phyloP scores from a whole-genome alignment of 768 basidiomycete species.

The Paxillus ammoniavirescens region DNA sequence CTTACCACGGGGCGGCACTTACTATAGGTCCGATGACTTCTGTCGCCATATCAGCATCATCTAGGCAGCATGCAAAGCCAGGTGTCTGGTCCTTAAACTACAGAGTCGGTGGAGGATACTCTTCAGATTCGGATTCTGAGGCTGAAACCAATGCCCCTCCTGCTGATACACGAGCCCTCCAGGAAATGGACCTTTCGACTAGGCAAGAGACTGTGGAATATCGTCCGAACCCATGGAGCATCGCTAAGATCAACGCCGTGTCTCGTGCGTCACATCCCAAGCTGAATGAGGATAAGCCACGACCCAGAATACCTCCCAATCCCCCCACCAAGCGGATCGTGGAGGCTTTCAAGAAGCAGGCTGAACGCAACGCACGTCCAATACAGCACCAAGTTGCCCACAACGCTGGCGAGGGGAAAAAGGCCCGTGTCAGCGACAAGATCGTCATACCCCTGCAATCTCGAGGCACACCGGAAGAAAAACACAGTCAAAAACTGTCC shows the following conservation, averaged over 20 bases:
- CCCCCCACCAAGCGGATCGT: slow-evolving; percentile 35
- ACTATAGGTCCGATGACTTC: neutral
- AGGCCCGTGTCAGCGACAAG: neutral
- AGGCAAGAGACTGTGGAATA: slow-evolving; percentile 62
- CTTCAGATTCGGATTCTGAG: slow-evolving; percentile 18
- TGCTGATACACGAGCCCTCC: slow-evolving; percentile 31
- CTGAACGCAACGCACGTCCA: slow-evolving; percentile 12
- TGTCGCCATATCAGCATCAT: neutral
- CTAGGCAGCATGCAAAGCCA: neutral
- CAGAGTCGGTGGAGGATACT: slow-evolving; percentile 8
- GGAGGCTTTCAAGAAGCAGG: slow-evolving; percentile 47
- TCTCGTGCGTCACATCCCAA: slow-evolving; percentile 34
- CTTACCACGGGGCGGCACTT: neutral
- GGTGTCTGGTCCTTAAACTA: slow-evolving; percentile 30
- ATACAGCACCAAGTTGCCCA: neutral
- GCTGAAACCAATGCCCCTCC: slow-evolving; percentile 13
- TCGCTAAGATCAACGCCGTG: slow-evolving; percentile 77
- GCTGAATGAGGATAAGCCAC: neutral
- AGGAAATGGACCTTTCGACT: slow-evolving; percentile 58
- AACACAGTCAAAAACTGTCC: neutral
- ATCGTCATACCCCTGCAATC: neutral
- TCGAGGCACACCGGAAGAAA: neutral
- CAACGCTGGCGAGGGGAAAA: neutral
- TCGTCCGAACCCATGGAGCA: slow-evolving; percentile 78
- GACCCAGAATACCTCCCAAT: slow-evolving; percentile 6